Conservation (phyloP, 2,329 filamentous ascomycete species). For the Alternaria burnsii region DNA sequence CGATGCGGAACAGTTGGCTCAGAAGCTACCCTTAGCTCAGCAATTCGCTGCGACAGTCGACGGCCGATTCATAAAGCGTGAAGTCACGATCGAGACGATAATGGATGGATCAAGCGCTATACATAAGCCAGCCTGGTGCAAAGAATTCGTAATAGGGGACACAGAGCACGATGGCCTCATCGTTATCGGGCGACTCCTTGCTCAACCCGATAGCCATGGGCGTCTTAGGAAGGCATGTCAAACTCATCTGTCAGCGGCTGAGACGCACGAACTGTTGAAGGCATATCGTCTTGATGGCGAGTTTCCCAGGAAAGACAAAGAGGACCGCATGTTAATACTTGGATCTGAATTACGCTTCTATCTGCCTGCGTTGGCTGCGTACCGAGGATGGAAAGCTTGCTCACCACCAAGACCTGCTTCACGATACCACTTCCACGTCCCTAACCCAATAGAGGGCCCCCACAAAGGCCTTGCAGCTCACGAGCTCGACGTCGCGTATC, state of each 20-base stretch:
- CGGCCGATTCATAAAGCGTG: conserved; percentile 30
- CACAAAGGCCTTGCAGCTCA: conserved; percentile 36
- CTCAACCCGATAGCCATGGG: conserved; percentile 26
- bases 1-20: conserved; percentile 29
- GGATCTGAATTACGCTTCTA: conserved; percentile 58
- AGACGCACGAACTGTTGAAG: conserved; percentile 28
- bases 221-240: conserved; percentile 25
- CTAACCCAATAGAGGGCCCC: conserved; percentile 38
- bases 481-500: conserved; percentile 42
- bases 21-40: conserved; percentile 37
- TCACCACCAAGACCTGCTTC: conserved; percentile 12
- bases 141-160: conserved; percentile 58
- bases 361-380: conserved; percentile 51
- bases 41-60: conserved; percentile 38
- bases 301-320: conserved; percentile 36
- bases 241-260: conserved; percentile 26
- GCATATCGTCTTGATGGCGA: conserved; percentile 51
- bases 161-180: conserved; percentile 54
- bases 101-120: conserved; percentile 25
- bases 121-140: conserved; percentile 57
- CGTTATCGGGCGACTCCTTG: conserved; percentile 45
- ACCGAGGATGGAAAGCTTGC: conserved; percentile 39
- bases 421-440: conserved; percentile 41
- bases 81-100: conserved; percentile 27
- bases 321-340: conserved; percentile 41